A percentile compares a stretch with the other conserved stretches of the same genome.
Evolutionary conservation across 345 rosid genomes (phyloP).

Genomic region (Boechera stricta): DNA sequence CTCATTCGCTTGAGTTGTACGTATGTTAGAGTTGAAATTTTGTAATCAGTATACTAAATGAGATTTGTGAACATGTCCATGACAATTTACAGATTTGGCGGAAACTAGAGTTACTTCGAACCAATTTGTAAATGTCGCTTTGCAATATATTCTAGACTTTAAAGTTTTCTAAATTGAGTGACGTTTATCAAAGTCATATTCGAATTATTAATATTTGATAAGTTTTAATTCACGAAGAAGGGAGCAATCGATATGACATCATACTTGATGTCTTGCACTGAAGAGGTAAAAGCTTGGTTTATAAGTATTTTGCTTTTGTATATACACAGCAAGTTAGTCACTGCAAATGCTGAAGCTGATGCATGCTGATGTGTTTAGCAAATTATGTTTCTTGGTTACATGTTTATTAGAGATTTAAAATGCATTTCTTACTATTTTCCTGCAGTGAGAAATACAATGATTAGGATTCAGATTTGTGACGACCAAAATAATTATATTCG

Average conservation of each 20-base stretch:
- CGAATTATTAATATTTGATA: background rate
- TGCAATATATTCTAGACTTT: background rate
- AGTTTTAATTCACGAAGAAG: background rate
- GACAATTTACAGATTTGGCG: background rate
- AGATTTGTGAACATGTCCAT: background rate
- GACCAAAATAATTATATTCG: conserved; percentile 12
- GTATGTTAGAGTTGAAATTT: background rate
- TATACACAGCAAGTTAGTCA: background rate
- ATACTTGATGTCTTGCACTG: background rate
- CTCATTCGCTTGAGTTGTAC: background rate
- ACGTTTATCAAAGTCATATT: conserved; percentile 25
- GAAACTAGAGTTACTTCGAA: background rate
- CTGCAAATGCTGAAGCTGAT: conserved; percentile 11
- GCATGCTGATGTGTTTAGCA: conserved; percentile 1
- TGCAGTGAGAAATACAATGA: background rate
- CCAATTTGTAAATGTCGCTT: background rate
- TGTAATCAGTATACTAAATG: background rate
- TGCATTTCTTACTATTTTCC: background rate
- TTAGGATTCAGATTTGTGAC: conserved; percentile 31
- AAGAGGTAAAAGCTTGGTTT: conserved; percentile 4
- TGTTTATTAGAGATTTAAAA: conserved; percentile 10
- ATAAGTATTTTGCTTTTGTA: background rate
- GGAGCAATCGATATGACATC: background rate
- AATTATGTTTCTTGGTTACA: conserved; percentile 7
- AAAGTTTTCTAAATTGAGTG: background rate